Evolutionary conservation across 1,139 yeast genomes (phyloP).

Genomic region (Saccharomyces hybrid): DNA sequence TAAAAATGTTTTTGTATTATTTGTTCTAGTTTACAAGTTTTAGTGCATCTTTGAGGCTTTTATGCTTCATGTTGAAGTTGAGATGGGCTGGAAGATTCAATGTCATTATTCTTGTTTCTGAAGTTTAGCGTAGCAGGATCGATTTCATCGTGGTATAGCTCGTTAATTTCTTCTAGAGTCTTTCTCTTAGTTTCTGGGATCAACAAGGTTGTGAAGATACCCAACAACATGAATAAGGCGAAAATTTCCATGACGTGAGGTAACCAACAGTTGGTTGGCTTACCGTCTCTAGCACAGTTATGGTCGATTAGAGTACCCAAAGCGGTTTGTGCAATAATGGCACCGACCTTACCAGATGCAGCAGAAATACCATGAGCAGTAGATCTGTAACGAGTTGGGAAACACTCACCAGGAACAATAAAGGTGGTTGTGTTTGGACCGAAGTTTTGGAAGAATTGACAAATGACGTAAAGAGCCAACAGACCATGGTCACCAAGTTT

Average conservation of each 20-base stretch:
- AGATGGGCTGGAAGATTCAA: constrained; percentile 3
- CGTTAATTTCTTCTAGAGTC: constrained; percentile 75
- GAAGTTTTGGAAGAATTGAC: constrained; percentile 81
- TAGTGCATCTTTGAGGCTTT: not conserved
- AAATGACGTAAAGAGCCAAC: constrained; percentile 64
- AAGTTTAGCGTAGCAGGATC: constrained; percentile 29
- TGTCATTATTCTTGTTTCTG: not conserved
- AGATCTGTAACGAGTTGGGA: constrained; percentile 96
- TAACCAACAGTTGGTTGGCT: constrained; percentile 58
- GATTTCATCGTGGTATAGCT: constrained; percentile 70
- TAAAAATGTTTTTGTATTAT: not conserved
- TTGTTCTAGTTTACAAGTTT: not conserved
- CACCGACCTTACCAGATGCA: constrained; percentile 93
- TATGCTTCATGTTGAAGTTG: constrained; percentile 8
- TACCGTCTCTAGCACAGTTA: constrained; percentile 52
- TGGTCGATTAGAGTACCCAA: constrained; percentile 78
- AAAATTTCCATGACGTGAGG: constrained; percentile 90
- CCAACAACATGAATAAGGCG: constrained; percentile 81
- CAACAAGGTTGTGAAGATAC: constrained; percentile 54
- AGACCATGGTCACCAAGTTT: constrained; percentile 55
- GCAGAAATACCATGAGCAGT: constrained; percentile 98
- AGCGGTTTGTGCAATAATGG: constrained; percentile 88
- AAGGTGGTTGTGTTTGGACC: constrained; percentile 97
- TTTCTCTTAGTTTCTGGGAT: constrained; percentile 87
- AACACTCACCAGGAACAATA: constrained; percentile 91